Conservation (phyloP, 129 eudicot genomes). For the Flaveria trinervia region DNA sequence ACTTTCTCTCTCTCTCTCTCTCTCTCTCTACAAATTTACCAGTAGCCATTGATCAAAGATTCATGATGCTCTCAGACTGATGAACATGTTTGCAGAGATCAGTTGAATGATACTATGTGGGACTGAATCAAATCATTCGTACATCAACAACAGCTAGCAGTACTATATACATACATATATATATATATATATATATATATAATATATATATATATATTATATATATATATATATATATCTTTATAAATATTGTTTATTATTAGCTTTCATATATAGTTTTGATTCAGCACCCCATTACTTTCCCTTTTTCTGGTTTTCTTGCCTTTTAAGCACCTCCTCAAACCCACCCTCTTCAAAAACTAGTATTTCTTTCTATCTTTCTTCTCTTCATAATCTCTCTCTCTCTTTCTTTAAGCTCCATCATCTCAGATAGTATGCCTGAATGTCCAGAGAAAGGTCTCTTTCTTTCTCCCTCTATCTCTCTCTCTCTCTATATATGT, state of each 20-base stretch:
- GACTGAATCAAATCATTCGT: conserved; percentile 48
- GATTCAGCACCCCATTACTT: conserved; percentile 28
- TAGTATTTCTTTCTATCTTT: conserved; percentile 33
- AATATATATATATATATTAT: no score
- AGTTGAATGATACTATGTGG: conserved; percentile 33
- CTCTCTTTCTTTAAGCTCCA: conserved; percentile 33
- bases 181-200: no score
- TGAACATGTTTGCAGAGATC: conserved; percentile 32
- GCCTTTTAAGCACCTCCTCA: conserved; percentile 56
- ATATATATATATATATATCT: no score
- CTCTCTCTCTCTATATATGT: not conserved
- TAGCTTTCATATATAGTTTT: conserved; percentile 26
- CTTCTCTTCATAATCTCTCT: conserved; percentile 31
- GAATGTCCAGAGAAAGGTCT: conserved; percentile 73
- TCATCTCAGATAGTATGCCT: conserved; percentile 49
- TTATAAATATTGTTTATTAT: not conserved
- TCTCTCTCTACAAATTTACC: conserved; percentile 29
- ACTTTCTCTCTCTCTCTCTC: not conserved
- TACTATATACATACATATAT: conserved; percentile 8
- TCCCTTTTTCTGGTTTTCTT: conserved; percentile 38
- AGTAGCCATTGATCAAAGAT: conserved; percentile 37
- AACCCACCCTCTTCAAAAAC: conserved; percentile 39
- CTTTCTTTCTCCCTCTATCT: conserved; percentile 17
- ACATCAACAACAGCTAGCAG: conserved; percentile 41
- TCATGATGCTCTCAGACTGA: conserved; percentile 17